Evolutionary conservation across 1,139 yeast genomes (phyloP), one percentile per base, ranked within the genome.

Genomic region (Candida sojae): DNA sequence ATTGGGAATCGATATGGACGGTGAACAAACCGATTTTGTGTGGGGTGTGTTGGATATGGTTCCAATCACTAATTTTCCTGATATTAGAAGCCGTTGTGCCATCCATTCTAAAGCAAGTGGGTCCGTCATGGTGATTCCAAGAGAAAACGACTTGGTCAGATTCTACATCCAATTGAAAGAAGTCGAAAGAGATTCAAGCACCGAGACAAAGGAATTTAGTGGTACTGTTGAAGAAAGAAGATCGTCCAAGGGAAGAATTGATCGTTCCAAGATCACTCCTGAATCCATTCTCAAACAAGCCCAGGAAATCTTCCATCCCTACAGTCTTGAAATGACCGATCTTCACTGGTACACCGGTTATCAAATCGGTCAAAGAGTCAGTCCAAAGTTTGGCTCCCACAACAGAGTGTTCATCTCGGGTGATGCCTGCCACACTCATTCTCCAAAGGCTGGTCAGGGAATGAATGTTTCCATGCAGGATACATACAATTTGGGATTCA

Each of bases 401-500:
- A 53, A 57, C 44, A 56, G 70, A 13, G 67, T 66, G 17, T 68
- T 68, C 48, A 64, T 68, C 45, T 58, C 64, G 42, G 73, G 73
- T 11, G 73, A 68, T 51, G 73, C 72, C n/a, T 63, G 70, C 44
- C 72, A 67, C 52, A 67, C 72, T 5, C 71, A 67, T 49, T 66
- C 71, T 25, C 72, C 73, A 26, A 67, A 67, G 51, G 73, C 73
- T 35, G 73, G 71, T 32, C 73, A 68, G 51, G 73, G 73, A 35
- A 67, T 67, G 73, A 68, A 69, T 47, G 67, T 62, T 30, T 50
- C 53, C 21, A 50, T 50, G 53, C 51, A 48, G 44, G 73, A 68
- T 46, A 63, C 70, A 12, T 67, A 56, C 53, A 68, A 68, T 48
- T 56, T 69, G 36, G 70, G 63, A n/a, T 68, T 72, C 70, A 68